Base-by-base conservation (phyloP, 306 rosid genomes). In the Herpetospermum pedunculosum region DNA sequence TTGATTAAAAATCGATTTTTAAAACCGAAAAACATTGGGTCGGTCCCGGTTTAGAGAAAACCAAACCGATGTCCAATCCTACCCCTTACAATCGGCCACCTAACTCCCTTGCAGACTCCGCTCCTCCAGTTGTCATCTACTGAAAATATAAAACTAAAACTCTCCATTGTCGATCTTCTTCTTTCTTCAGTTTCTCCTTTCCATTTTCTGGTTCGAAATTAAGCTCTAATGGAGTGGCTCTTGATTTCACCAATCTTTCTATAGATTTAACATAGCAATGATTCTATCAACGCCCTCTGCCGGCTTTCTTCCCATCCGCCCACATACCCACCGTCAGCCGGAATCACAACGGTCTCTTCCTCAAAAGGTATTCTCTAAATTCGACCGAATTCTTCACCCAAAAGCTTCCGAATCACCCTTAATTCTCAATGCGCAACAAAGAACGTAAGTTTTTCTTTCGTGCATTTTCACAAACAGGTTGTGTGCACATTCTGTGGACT, bases 361-460 rank as follows among this genome's bases (percentile, higher is more conserved):
- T 26, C 28, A 0, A 26, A 68, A 8, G 4, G 15, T 62, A 15
- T 23, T 1, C 8, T 35, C 67, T n/a, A 54, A 70, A 69, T 62
- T 43, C 43, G n/a, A 77, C 23, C 74, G 58, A 54, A 9, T 80
- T 53, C 67, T 77, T 16, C 55, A 32, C 53, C 18, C 7, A 34
- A 74, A 80, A 49, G 37, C 84, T n/a, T 75, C 62, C 34, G 16
- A 38, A 28, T 64, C 59, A 16, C 8, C 74, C 40, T 64, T 74
- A 30, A 0, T 8, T 13, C 26, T 44, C 29, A 53, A 69, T n/a
- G 58, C 34, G 26, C 73, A 46, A 11, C 55, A 5, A 53, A 76
- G 77, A 77, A 46, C 25, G 88, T 89, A 73, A 80, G 85, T 82
- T 80, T 29, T 70, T 73, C 59, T 19, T 26, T 54, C 25, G 21